These are phyloP conservation scores for Sisymbrium altissimum DNA, from an alignment of 345 rosid genomes.

Conservation along the genomic window DNA sequence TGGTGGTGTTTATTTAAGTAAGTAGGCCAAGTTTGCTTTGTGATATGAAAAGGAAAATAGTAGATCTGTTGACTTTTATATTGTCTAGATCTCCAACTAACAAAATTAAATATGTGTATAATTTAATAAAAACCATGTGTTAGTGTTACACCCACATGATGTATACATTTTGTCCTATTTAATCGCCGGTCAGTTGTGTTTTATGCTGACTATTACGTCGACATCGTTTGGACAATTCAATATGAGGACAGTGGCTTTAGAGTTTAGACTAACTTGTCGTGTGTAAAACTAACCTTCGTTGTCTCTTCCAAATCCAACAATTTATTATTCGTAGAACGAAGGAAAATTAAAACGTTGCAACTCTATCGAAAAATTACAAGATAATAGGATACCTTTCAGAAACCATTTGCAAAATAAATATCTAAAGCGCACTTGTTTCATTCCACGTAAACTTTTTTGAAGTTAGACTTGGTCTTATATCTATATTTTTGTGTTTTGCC, in stretches of 20 bases:
- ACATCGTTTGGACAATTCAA: conserved; percentile 22
- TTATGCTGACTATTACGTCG: conserved; percentile 22
- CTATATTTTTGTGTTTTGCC: no score
- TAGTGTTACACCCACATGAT: conserved; percentile 32
- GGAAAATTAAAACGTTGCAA: not conserved
- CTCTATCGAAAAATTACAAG: not conserved
- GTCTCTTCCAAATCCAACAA: not conserved
- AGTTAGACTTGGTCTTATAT: not conserved
- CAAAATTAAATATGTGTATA: conserved; percentile 10
- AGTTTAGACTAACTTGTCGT: conserved; percentile 13
- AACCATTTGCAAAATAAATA: not conserved
- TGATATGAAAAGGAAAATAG: conserved; percentile 4
- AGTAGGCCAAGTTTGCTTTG: conserved; percentile 21
- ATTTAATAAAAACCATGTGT: conserved; percentile 19
- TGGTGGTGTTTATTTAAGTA: conserved; percentile 25
- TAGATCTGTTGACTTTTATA: conserved; percentile 25
- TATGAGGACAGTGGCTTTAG: conserved; percentile 2
- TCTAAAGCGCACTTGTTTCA: not conserved
- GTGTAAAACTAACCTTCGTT: not conserved
- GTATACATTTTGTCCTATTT: conserved; percentile 14
- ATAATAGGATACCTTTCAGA: conserved; percentile 3
- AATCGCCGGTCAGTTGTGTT: conserved; percentile 31
- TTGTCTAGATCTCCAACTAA: conserved; percentile 21
- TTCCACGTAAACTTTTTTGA: not conserved
- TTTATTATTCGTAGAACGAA: not conserved